Evolutionary conservation across 2,329 filamentous ascomycete genomes (phyloP), one percentile per base, ranked within the genome.

Genomic region (Juglanconis sp.): DNA sequence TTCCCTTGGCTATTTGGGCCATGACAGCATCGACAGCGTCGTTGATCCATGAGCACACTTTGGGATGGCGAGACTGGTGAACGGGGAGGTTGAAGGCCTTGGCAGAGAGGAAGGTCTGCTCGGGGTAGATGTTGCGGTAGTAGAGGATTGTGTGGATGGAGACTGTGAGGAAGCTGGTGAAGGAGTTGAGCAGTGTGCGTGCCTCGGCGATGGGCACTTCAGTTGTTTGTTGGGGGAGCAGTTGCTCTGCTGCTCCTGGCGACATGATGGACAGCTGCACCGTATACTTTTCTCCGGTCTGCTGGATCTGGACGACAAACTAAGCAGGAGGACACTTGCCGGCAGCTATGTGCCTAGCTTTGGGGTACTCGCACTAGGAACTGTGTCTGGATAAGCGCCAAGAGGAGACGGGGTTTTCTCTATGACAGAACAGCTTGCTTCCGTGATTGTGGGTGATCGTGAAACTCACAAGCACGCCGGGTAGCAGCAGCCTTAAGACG

Each of bases 101-200:
- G 44, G 88, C 85, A 47, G 88, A 86, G 60, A 94, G 83, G 76
- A 96, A 97, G 40, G 91, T 91, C 34, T 84, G 76, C 53, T 77
- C 74, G 0, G 93, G 92, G 74, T 97, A 97, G 69, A 96, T 85
- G 62, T 76, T 75, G 67, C 93, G 90, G 69, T 95, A 87, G 78
- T 87, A 94, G 66, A 96, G 85, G 68, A 97, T 87, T 61, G 91
- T 91, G 79, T 97, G 93, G 65, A 94, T 85, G 68, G 90, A 85
- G 64, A 94, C 86, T 63, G 87, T 90, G 59, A 96, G 84, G 76
- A 96, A 96, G 69, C 87, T 85, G 63, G 84, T 85, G 75, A 96
- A 93, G 55, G 87, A 84, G 60, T 80, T 76, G 65, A 93, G 82
- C 65, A 93, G 84, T 56, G 71, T 78, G 72, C 72, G 81, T 69